These are phyloP conservation scores for Mycosphaerella arachidis DNA, from an alignment of 2,329 filamentous ascomycete genomes.

Conservation along the genomic window DNA sequence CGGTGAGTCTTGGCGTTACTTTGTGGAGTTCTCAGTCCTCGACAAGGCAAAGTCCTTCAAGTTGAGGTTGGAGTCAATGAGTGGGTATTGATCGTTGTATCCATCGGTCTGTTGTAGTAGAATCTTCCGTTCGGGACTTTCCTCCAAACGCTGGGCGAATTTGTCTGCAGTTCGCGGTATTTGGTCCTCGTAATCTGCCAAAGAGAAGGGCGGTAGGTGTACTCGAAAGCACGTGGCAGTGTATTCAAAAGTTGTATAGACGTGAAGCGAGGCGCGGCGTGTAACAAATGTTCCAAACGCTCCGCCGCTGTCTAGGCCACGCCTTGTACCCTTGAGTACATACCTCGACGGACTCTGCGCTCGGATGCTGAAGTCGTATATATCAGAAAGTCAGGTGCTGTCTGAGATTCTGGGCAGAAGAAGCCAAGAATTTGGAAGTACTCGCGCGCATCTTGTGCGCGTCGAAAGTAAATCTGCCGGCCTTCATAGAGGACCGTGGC, in stretches of 20 bases:
- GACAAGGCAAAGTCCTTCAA: conserved; percentile 43
- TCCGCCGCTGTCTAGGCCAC: no score
- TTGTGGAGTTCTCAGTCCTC: conserved; percentile 45
- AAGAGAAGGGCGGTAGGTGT: no score
- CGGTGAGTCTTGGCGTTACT: conserved; percentile 63
- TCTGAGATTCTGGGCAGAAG: conserved; percentile 65
- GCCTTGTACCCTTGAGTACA: no score
- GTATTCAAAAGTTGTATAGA: no score
- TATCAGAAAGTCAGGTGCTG: conserved; percentile 71
- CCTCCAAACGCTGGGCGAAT: conserved; percentile 51
- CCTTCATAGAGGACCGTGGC: conserved; percentile 64
- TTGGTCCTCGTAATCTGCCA: conserved; percentile 41
- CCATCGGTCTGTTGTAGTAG: conserved; percentile 44
- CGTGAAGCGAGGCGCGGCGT: no score
- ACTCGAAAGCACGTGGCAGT: no score
- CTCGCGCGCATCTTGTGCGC: conserved; percentile 56
- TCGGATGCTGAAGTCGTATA: conserved; percentile 59
- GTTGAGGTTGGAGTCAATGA: conserved; percentile 38
- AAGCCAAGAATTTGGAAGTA: conserved; percentile 73
- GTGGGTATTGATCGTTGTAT: conserved; percentile 44
- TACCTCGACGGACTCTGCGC: conserved; percentile 42
- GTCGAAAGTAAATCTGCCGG: conserved; percentile 68
- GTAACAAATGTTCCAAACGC: no score
- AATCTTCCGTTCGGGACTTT: conserved; percentile 46
- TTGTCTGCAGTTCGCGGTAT: conserved; percentile 49